phyloP scores from a whole-genome alignment of 345 rosid genomes.

The Sisymbrium altissimum region DNA sequence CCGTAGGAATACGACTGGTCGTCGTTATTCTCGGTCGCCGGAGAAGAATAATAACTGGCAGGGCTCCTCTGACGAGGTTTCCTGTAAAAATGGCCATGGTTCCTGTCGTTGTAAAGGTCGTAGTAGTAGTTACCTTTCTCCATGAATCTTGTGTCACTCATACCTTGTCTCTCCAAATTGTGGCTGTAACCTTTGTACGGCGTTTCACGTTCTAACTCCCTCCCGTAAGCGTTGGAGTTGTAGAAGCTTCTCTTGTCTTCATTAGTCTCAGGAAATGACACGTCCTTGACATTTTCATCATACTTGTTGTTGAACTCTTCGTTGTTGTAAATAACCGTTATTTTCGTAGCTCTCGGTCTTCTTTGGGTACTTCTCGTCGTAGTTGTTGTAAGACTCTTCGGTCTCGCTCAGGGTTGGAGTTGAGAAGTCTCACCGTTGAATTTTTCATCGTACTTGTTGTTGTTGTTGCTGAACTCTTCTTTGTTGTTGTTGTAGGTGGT shows the following conservation, averaged over 20 bases:
- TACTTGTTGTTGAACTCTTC: conserved; percentile 27
- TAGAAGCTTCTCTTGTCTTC: conserved; percentile 21
- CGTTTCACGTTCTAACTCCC: conserved; percentile 31
- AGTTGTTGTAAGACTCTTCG: conserved; percentile 28
- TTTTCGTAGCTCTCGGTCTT: conserved; percentile 20
- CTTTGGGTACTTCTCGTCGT: conserved; percentile 30
- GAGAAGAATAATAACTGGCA: conserved; percentile 28
- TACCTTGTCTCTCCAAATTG: conserved; percentile 38
- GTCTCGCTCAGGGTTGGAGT: conserved; percentile 35
- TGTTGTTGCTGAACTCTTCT: conserved; percentile 28
- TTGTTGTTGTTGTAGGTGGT: conserved; percentile 21
- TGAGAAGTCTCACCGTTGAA: conserved; percentile 16
- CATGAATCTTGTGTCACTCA: conserved; percentile 51
- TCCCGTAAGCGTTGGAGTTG: conserved; percentile 33
- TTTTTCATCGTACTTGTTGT: conserved; percentile 30
- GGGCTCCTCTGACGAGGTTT: conserved; percentile 23
- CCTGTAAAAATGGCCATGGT: conserved; percentile 31
- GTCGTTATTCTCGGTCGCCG: conserved; percentile 17
- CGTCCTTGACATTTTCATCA: conserved; percentile 15
- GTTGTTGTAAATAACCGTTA: conserved; percentile 20
- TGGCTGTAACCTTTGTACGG: conserved; percentile 34
- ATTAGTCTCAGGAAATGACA: conserved; percentile 14
- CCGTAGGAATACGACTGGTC: conserved; percentile 25
- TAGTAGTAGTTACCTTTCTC: conserved; percentile 41
- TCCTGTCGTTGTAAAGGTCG: conserved; percentile 33